phyloP scores from a whole-genome alignment of 345 rosid species.

The Eutrema yunnanense region DNA sequence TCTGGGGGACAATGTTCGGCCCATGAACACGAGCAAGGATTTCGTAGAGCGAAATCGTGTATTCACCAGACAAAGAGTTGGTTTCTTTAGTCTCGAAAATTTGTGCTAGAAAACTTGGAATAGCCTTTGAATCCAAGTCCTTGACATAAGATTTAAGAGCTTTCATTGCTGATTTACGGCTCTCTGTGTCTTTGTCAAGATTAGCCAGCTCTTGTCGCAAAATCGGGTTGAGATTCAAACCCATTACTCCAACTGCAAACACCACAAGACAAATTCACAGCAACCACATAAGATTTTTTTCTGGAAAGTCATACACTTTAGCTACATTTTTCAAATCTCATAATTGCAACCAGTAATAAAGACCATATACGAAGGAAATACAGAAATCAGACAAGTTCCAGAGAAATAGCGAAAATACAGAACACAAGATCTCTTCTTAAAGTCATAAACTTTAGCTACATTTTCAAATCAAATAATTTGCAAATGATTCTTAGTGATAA shows the following conservation, averaged over 20 bases:
- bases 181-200: slow-evolving; percentile 85
- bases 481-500: background rate
- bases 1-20: slow-evolving; percentile 82
- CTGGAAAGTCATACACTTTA: background rate
- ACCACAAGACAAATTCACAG: background rate
- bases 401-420: background rate
- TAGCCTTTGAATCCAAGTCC: slow-evolving; percentile 84
- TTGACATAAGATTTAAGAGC: slow-evolving; percentile 85
- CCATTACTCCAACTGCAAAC: slow-evolving; percentile 37
- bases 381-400: background rate
- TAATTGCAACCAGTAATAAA: background rate
- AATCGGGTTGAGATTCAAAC: slow-evolving; percentile 60
- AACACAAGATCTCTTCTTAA: background rate
- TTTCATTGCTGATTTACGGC: slow-evolving; percentile 89
- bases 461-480: background rate
- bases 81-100: slow-evolving; percentile 95
- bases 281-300: background rate
- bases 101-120: slow-evolving; percentile 80
- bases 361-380: background rate
- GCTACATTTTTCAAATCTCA: background rate
- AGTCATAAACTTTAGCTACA: background rate
- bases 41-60: slow-evolving; percentile 90
- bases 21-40: slow-evolving; percentile 97
- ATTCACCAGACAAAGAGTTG: slow-evolving; percentile 74
- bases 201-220: slow-evolving; percentile 76